Conservation (phyloP, 208 protist species). For the Crithidia expoeki region DNA sequence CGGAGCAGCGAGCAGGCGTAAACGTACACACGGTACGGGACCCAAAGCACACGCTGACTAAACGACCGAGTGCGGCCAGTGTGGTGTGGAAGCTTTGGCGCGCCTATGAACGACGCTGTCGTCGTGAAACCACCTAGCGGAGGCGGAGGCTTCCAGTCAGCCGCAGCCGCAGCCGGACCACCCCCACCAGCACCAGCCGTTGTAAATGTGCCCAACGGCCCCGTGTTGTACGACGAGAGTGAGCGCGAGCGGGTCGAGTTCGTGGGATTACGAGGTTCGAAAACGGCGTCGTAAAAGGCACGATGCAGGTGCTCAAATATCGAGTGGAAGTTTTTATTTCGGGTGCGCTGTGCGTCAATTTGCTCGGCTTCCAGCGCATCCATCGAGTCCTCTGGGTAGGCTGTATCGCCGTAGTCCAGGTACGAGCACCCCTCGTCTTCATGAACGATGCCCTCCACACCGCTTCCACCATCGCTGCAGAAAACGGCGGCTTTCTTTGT, state of each 20-base stretch:
- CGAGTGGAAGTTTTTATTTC: conserved; percentile 53
- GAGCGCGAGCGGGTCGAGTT: not conserved
- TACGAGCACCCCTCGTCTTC: conserved; percentile 51
- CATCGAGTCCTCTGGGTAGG: conserved; percentile 27
- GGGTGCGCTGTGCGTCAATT: conserved; percentile 37
- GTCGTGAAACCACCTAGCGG: conserved; percentile 17
- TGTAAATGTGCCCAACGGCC: not conserved
- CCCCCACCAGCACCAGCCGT: not conserved
- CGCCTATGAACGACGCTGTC: conserved; percentile 10
- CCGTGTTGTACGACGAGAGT: not conserved
- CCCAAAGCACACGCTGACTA: not conserved
- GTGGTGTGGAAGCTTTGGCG: conserved; percentile 1
- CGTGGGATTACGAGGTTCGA: conserved; percentile 15
- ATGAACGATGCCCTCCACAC: not conserved
- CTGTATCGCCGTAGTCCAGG: conserved; percentile 27
- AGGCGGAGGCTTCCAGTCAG: conserved; percentile 6
- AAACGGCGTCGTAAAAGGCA: conserved; percentile 37
- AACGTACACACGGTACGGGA: not conserved
- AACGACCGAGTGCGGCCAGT: not conserved
- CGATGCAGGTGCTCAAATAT: conserved; percentile 58
- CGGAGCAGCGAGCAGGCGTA: conserved; percentile 16
- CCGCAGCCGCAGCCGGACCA: conserved; percentile 1
- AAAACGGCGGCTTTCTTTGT: not conserved
- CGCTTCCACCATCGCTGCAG: not conserved
- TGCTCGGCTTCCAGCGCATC: conserved; percentile 40